Evolutionary conservation across 768 basidiomycete genomes (phyloP).

Genomic region (Imleria badia): DNA sequence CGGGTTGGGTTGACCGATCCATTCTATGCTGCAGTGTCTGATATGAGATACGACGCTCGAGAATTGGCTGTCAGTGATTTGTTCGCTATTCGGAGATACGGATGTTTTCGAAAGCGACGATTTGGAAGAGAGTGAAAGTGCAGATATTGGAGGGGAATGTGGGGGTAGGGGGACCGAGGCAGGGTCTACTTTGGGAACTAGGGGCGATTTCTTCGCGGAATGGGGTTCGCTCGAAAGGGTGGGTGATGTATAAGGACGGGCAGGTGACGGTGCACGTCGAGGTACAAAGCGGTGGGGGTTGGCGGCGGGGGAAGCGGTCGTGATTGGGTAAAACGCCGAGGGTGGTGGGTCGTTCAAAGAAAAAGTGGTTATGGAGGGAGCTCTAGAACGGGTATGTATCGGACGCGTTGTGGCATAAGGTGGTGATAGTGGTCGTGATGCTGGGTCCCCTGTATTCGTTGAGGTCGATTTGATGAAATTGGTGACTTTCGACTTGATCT

Average conservation of each 20-base stretch:
- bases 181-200: conserved; percentile 49
- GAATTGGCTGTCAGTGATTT: conserved; percentile 37
- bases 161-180: conserved; percentile 59
- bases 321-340: conserved; percentile 53
- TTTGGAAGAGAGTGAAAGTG: conserved; percentile 75
- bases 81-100: conserved; percentile 38
- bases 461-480: conserved; percentile 39
- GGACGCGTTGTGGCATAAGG: conserved; percentile 33
- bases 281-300: conserved; percentile 56
- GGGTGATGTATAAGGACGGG: conserved; percentile 33
- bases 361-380: conserved; percentile 33
- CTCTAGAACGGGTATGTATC: conserved; percentile 24
- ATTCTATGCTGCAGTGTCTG: conserved; percentile 34
- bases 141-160: conserved; percentile 69
- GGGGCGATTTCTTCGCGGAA: conserved; percentile 13
- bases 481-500: conserved; percentile 65
- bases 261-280: conserved; percentile 35
- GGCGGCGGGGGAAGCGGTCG: conserved; percentile 51
- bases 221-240: conserved; percentile 25
- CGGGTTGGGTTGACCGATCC: conserved; percentile 11
- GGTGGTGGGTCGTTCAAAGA: conserved; percentile 27
- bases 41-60: conserved; percentile 46
- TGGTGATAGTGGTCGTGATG: conserved; percentile 41
- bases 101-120: conserved; percentile 64
- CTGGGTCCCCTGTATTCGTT: conserved; percentile 22